These are phyloP conservation scores for Phylloporus sp. DNA, from an alignment of 768 basidiomycete species.

Conservation along the genomic window DNA sequence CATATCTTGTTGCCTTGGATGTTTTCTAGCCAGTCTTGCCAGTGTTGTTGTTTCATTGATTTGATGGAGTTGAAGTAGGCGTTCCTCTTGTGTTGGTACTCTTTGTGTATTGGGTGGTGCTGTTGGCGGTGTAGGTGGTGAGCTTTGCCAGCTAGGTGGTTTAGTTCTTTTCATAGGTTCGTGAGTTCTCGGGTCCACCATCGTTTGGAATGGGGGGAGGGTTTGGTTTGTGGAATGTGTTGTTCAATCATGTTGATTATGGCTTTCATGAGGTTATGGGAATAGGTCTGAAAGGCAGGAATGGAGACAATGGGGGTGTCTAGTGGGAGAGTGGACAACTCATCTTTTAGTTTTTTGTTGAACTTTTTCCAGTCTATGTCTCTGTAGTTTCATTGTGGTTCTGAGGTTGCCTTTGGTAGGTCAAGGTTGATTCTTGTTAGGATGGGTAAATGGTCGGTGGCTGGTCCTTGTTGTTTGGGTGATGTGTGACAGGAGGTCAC, in stretches of 20 bases:
- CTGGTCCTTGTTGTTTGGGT: slow-evolving; percentile 2
- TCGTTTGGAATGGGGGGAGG: not conserved
- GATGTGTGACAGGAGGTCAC: slow-evolving; percentile 19
- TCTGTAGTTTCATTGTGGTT: too few species aligned
- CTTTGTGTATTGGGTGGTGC: too few species aligned
- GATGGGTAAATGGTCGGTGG: slow-evolving; percentile 35
- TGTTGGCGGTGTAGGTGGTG: too few species aligned
- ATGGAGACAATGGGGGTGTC: too few species aligned
- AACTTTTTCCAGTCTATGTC: too few species aligned
- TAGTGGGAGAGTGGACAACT: too few species aligned
- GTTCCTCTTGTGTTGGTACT: not conserved
- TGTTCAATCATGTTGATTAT: not conserved
- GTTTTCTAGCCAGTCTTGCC: slow-evolving; percentile 7
- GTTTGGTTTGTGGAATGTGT: not conserved
- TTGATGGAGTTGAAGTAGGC: not conserved
- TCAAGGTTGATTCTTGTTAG: not conserved
- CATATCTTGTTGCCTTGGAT: not conserved
- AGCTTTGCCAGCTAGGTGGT: too few species aligned
- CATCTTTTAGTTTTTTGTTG: too few species aligned
- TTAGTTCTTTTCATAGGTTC: too few species aligned
- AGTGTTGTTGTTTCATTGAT: slow-evolving; percentile 3
- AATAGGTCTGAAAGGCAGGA: not conserved
- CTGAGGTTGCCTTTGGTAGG: too few species aligned
- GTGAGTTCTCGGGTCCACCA: too few species aligned
- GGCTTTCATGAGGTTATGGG: not conserved